A percentile compares a stretch with the other conserved stretches of the same genome.
Evolutionary conservation across 495 filamentous ascomycete genomes (phyloP).

Genomic region (Daldinia concentrica): DNA sequence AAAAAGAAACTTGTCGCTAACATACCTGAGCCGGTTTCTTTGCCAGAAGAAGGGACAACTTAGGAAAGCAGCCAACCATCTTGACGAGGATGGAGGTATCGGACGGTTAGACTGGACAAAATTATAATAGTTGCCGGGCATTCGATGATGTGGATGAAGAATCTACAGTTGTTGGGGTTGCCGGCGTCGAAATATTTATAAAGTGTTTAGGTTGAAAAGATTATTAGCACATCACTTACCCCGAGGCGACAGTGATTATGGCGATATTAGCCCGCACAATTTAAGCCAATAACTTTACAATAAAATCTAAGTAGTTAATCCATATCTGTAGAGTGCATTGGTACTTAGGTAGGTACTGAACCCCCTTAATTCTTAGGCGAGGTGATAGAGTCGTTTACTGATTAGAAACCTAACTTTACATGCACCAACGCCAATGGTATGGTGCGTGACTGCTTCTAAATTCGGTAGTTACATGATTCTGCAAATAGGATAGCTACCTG

Average conservation of each 20-base stretch:
- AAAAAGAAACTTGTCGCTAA: not conserved
- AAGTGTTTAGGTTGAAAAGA: not conserved
- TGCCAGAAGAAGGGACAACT: not conserved
- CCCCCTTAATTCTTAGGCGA: not conserved
- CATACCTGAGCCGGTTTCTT: not conserved
- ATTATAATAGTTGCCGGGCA: not conserved
- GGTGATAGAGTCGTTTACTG: not conserved
- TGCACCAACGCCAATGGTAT: not conserved
- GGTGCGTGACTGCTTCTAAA: not conserved
- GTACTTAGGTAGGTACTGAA: not conserved
- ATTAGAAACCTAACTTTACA: not conserved
- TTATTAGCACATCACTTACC: not conserved
- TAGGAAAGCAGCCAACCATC: not conserved
- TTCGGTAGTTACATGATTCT: not conserved
- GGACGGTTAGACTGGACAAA: not conserved
- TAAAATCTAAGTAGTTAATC: not conserved
- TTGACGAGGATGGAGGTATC: not conserved
- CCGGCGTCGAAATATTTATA: not conserved
- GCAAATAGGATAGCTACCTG: not conserved
- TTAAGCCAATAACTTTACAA: not conserved
- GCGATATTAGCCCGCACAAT: not conserved
- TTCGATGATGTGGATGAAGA: not conserved
- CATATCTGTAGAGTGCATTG: not conserved
- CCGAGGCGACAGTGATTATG: not conserved
- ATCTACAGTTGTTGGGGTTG: not conserved